These are phyloP conservation scores for Calamus simplicifolius DNA, from an alignment of 176 grass and related monocot genomes.

Conservation along the genomic window DNA sequence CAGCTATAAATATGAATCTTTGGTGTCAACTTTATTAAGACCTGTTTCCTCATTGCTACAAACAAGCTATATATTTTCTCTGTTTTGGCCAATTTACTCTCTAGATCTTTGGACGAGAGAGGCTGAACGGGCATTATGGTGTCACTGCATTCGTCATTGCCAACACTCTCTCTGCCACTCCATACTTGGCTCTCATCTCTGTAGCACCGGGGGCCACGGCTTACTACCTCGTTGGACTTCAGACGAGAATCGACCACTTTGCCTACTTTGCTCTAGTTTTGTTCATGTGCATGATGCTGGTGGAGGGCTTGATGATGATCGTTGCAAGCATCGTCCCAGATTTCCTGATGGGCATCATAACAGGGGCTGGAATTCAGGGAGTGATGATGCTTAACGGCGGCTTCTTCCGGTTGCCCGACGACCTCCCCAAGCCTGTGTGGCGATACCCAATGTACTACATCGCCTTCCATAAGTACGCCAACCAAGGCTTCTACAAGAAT, in stretches of 20 bases:
- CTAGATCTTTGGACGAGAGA: conserved; percentile 45
- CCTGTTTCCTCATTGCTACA: too few relatives aligned
- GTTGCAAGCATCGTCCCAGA: conserved; percentile 36
- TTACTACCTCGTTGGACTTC: conserved; percentile 39
- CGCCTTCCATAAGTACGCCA: conserved; percentile 45
- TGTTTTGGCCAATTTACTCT: too few relatives aligned
- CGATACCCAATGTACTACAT: conserved; percentile 48
- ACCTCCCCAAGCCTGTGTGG: conserved; percentile 44
- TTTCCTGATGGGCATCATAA: conserved; percentile 63
- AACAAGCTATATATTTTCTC: too few relatives aligned
- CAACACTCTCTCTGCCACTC: conserved; percentile 40
- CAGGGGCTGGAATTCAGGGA: conserved; percentile 44
- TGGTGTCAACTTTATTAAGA: too few relatives aligned
- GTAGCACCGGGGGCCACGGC: conserved; percentile 35
- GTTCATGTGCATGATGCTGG: conserved; percentile 38
- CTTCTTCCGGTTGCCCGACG: conserved; percentile 38
- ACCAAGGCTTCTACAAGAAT: conserved; percentile 55
- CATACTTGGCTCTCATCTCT: conserved; percentile 31
- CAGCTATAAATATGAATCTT: too few relatives aligned
- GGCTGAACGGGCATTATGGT: conserved; percentile 42
- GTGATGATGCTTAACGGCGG: conserved; percentile 45
- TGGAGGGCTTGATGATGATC: conserved; percentile 54
- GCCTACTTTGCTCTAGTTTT: conserved; percentile 21
- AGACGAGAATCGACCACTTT: conserved; percentile 29
- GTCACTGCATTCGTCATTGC: conserved; percentile 33